A percentile compares a stretch with the other conserved stretches of the same genome.
These are phyloP conservation scores for Agrostemma githago DNA, from an alignment of 148 eudicot species.

Conservation along the genomic window DNA sequence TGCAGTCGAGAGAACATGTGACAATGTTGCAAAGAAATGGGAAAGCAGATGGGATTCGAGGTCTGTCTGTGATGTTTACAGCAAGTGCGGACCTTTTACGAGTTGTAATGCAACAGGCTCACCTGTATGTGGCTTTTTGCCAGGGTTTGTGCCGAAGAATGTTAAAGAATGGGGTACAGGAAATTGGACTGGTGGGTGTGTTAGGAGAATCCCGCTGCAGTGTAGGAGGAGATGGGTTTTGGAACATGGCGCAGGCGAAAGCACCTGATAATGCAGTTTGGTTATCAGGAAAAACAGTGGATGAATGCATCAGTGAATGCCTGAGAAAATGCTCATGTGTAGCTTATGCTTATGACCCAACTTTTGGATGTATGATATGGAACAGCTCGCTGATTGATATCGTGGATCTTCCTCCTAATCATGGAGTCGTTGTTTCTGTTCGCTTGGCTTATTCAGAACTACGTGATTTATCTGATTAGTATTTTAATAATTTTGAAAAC, in stretches of 20 bases:
- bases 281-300: neutral
- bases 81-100: slow-evolving; percentile 41
- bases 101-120: slow-evolving; percentile 22
- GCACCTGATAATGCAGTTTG: slow-evolving; percentile 29
- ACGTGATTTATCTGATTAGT: slow-evolving; percentile 19
- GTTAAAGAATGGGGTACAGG: slow-evolving; percentile 35
- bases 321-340: slow-evolving; percentile 32
- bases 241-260: slow-evolving; percentile 27
- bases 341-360: slow-evolving; percentile 35
- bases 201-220: slow-evolving; percentile 28
- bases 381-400: slow-evolving; percentile 29
- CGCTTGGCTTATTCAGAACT: slow-evolving; percentile 35
- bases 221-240: slow-evolving; percentile 49
- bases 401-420: slow-evolving; percentile 18
- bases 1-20: slow-evolving; percentile 8
- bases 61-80: slow-evolving; percentile 35
- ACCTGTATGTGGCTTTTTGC: slow-evolving; percentile 39
- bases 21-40: slow-evolving; percentile 1
- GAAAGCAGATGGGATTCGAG: slow-evolving; percentile 4
- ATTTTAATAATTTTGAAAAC: too few relatives aligned
- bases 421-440: slow-evolving; percentile 33
- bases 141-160: slow-evolving; percentile 36
- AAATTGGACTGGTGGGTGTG: slow-evolving; percentile 48
- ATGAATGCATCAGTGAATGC: slow-evolving; percentile 33
- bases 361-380: slow-evolving; percentile 48